phyloP scores from a whole-genome alignment of 768 basidiomycete genomes.

The Lentinula lateritia region DNA sequence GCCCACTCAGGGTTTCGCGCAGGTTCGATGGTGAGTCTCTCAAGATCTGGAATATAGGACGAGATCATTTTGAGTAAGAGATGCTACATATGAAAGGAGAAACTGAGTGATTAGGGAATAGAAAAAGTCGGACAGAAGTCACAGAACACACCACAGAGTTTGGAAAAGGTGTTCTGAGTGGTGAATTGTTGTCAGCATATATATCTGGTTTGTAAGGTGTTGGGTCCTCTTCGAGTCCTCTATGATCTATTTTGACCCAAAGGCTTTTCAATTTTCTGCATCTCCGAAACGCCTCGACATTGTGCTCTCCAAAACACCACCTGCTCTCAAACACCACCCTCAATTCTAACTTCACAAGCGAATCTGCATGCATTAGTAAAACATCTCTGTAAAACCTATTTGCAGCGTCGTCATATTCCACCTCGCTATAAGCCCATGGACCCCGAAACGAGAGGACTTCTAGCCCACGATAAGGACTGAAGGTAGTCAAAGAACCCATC shows the following conservation, averaged over 20 bases:
- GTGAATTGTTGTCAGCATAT: neutral
- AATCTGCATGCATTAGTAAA: neutral
- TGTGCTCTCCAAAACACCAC: conserved; percentile 3
- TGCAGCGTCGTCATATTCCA: neutral
- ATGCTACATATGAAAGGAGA: neutral
- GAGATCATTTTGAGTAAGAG: neutral
- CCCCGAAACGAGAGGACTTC: neutral
- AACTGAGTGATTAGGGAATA: neutral
- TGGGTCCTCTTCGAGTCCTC: neutral
- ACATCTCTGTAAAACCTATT: neutral
- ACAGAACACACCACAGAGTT: neutral
- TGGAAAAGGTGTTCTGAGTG: neutral
- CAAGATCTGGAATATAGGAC: neutral
- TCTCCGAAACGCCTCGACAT: neutral
- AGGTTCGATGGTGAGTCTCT: neutral
- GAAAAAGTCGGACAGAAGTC: neutral
- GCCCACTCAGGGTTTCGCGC: neutral
- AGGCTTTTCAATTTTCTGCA: neutral
- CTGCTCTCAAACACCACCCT: neutral
- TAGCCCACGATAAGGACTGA: neutral
- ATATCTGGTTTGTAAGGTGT: neutral
- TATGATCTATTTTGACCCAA: neutral
- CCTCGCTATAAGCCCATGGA: neutral
- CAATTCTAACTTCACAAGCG: neutral
- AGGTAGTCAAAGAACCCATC: neutral